Percentiles rank a stretch among this genome's conserved stretches.
phyloP scores from a whole-genome alignment of 345 rosid genomes.

The Syzygium grande region DNA sequence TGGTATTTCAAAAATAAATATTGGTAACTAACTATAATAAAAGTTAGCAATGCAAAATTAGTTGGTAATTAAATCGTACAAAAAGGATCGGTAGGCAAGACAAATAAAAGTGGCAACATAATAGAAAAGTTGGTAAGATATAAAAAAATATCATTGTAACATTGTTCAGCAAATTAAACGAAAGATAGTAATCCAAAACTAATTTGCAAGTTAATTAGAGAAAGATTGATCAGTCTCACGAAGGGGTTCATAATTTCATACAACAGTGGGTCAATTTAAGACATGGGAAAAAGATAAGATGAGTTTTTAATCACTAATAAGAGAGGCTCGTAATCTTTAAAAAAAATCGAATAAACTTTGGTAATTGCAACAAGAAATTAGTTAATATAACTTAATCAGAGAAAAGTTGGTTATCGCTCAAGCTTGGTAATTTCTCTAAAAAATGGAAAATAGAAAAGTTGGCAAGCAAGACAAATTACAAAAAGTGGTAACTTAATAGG shows the following conservation, averaged over 20 bases:
- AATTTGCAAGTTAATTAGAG: background rate
- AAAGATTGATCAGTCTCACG: background rate
- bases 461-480: background rate
- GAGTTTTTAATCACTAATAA: background rate
- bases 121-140: background rate
- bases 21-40: background rate
- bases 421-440: background rate
- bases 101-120: background rate
- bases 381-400: background rate
- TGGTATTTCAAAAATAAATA: background rate
- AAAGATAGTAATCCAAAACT: background rate
- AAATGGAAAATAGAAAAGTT: background rate
- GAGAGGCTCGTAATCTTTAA: background rate
- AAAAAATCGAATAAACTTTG: background rate
- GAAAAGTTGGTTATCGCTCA: background rate
- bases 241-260: background rate
- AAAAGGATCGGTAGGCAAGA: background rate
- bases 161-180: background rate
- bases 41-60: background rate
- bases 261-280: background rate
- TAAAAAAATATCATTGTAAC: background rate
- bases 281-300: background rate
- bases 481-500: background rate
- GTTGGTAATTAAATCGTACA: background rate
- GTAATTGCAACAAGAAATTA: background rate